phyloP scores from a whole-genome alignment of 257 asterid genomes.

The Rauvolfia tetraphylla region DNA sequence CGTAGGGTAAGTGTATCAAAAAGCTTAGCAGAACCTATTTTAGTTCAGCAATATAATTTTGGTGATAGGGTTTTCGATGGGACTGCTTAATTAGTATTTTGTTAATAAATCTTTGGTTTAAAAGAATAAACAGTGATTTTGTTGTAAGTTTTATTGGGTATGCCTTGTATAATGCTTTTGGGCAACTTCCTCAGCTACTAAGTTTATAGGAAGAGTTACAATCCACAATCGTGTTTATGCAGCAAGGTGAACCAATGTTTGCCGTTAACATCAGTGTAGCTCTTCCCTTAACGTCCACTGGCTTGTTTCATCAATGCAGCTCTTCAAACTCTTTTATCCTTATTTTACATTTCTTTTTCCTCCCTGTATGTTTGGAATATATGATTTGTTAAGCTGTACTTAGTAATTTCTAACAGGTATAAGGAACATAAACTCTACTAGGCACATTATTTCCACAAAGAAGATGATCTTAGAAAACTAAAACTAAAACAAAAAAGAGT shows the following conservation, averaged over 20 bases:
- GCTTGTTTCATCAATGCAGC: neutral
- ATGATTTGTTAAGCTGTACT: neutral
- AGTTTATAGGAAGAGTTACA: neutral
- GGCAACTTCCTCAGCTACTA: too few species aligned
- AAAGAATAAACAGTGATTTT: neutral
- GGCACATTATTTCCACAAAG: neutral
- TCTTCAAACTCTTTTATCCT: neutral
- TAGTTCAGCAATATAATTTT: neutral
- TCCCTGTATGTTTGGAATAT: neutral
- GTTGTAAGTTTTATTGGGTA: too few species aligned
- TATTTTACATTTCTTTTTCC: neutral
- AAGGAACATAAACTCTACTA: neutral
- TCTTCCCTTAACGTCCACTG: neutral
- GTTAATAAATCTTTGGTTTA: neutral
- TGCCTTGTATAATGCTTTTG: too few species aligned
- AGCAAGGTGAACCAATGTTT: neutral
- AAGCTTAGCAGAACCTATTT: neutral
- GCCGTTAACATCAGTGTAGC: neutral
- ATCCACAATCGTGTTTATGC: neutral
- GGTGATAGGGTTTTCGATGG: neutral
- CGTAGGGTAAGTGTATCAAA: neutral
- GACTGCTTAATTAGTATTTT: neutral
- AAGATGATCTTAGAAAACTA: neutral
- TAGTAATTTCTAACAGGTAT: neutral
- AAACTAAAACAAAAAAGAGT: neutral